Conservation (phyloP, 2,329 filamentous ascomycete species). For the Elsinoe batatas region DNA sequence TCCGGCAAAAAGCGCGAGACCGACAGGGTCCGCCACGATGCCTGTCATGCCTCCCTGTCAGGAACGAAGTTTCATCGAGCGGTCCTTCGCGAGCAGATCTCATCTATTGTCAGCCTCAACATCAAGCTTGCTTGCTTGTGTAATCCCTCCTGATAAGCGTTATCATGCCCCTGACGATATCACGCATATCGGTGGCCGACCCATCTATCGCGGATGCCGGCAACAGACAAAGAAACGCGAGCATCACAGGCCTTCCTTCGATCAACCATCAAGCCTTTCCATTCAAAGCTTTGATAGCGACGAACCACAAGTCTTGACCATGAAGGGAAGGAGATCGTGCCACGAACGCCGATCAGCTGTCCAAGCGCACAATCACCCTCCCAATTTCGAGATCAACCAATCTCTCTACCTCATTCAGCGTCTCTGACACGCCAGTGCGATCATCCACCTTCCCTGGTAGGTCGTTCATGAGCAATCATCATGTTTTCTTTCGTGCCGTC, state of each 20-base stretch:
- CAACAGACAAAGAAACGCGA: background rate
- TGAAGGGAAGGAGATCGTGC: slow-evolving; percentile 2
- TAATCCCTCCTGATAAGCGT: background rate
- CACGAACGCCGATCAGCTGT: background rate
- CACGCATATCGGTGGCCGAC: no score
- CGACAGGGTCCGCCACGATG: background rate
- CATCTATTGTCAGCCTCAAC: no score
- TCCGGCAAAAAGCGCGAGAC: background rate
- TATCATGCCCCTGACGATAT: no score
- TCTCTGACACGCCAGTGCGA: background rate
- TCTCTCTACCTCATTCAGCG: background rate
- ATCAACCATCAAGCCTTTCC: background rate
- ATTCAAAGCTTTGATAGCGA: background rate
- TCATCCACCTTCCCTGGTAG: background rate
- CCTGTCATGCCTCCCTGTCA: background rate
- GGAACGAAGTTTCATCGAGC: background rate
- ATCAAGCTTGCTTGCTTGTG: no score
- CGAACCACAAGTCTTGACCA: background rate
- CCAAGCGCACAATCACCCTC: background rate
- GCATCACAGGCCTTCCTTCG: background rate
- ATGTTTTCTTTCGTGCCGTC: background rate
- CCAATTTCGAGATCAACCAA: background rate
- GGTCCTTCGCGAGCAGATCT: no score
- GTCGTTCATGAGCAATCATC: background rate
- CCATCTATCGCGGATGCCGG: background rate